Conservation (phyloP, 441 rosid species). For the Jatropha multifida region DNA sequence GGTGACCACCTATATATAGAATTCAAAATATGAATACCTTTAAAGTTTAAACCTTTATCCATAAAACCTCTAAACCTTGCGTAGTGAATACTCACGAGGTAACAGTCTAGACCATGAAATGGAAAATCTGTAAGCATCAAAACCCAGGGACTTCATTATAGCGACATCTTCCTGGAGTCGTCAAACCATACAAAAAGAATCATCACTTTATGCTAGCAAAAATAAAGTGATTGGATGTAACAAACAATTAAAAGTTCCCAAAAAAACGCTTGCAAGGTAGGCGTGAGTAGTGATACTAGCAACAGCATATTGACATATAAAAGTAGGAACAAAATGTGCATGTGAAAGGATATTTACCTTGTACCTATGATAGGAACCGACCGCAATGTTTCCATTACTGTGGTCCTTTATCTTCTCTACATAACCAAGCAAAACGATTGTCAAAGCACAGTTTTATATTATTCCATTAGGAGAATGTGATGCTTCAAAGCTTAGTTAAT, state of each 20-base stretch:
- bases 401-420: slow-evolving; percentile 17
- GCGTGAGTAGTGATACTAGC: too few species aligned
- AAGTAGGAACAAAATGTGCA: neutral
- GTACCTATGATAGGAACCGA: slow-evolving; percentile 21
- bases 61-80: neutral
- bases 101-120: slow-evolving; percentile 30
- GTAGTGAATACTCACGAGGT: slow-evolving; percentile 20
- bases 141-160: slow-evolving; percentile 16
- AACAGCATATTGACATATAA: neutral
- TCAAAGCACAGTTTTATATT: neutral
- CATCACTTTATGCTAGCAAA: neutral
- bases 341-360: neutral
- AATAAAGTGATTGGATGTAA: neutral
- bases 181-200: neutral
- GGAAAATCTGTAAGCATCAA: slow-evolving; percentile 29
- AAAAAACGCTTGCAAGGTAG: neutral
- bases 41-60: neutral
- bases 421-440: neutral
- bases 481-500: neutral
- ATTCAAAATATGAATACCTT: neutral
- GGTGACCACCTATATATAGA: slow-evolving; percentile 36
- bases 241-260: neutral
- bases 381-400: slow-evolving; percentile 11
- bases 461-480: neutral
- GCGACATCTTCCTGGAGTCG: slow-evolving; percentile 25